phyloP scores from a whole-genome alignment of 208 protist genomes.

The Naegleria fowleri region DNA sequence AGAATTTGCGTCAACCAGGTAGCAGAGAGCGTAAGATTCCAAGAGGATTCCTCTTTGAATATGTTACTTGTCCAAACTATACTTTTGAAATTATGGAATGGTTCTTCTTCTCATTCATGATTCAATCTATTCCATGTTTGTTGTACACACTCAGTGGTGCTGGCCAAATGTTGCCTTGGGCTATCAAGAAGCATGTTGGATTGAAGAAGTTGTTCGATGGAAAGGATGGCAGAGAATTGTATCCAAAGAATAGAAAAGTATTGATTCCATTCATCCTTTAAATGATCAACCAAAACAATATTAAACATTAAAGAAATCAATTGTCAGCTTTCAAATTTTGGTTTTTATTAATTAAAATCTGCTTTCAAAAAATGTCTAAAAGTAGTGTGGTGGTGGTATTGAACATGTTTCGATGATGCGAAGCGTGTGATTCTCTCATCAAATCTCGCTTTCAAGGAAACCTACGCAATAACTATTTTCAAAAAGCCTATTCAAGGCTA shows the following conservation, averaged over 20 bases:
- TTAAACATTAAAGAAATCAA: too few species aligned
- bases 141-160: conserved; percentile 67
- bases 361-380: too few species aligned
- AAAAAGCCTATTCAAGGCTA: too few species aligned
- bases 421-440: too few species aligned
- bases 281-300: background rate
- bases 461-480: too few species aligned
- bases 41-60: conserved; percentile 68
- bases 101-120: conserved; percentile 78
- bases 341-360: too few species aligned
- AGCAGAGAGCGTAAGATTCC: conserved; percentile 67
- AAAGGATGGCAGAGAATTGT: conserved; percentile 42
- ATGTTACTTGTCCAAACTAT: conserved; percentile 90
- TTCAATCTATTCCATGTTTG: conserved; percentile 65
- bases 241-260: conserved; percentile 54
- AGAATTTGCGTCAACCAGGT: conserved; percentile 62
- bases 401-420: too few species aligned
- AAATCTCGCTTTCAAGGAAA: too few species aligned
- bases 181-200: conserved; percentile 67
- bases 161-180: conserved; percentile 73
- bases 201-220: conserved; percentile 67
- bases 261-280: conserved; percentile 76
- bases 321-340: too few species aligned
- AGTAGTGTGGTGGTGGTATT: too few species aligned
- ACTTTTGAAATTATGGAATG: conserved; percentile 85